phyloP scores from a whole-genome alignment of 352 stramenopile genomes.

The Blastocystis sp. region DNA sequence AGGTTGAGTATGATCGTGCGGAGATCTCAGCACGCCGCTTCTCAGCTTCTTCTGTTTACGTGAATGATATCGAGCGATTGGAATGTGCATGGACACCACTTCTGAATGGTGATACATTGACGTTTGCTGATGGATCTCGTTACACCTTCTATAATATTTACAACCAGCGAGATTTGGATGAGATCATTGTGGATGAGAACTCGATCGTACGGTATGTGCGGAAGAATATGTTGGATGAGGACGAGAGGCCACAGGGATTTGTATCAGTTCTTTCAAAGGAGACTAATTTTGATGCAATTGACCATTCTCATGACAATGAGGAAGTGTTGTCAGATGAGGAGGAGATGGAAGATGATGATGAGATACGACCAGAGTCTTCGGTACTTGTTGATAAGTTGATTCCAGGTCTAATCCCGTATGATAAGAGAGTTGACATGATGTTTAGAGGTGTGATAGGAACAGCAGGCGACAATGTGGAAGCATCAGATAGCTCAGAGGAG shows the following conservation, averaged over 20 bases:
- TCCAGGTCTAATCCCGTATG: not conserved
- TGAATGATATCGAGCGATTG: conserved; percentile 29
- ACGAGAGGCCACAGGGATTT: not conserved
- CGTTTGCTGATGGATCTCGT: conserved; percentile 33
- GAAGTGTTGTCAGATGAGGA: not conserved
- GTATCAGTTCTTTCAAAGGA: not conserved
- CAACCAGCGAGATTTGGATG: conserved; percentile 39
- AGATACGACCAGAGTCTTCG: not conserved
- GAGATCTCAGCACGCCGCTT: conserved; percentile 47
- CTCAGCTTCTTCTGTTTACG: conserved; percentile 1
- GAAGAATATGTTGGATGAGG: conserved; percentile 45
- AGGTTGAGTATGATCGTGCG: conserved; percentile 41
- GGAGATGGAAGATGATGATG: not conserved
- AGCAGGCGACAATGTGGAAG: not conserved
- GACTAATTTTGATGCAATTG: conserved; percentile 37
- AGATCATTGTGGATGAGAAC: conserved; percentile 20
- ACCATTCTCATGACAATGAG: not conserved
- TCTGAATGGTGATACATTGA: conserved; percentile 48
- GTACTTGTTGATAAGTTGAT: not conserved
- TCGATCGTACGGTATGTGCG: conserved; percentile 25
- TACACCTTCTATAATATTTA: conserved; percentile 61
- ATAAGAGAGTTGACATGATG: not conserved
- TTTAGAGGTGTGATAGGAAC: not conserved
- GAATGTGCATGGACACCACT: conserved; percentile 40
- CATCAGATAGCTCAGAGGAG: not conserved